These are phyloP conservation scores for Lentinus brumalis DNA, from an alignment of 768 basidiomycete genomes.

Conservation along the genomic window DNA sequence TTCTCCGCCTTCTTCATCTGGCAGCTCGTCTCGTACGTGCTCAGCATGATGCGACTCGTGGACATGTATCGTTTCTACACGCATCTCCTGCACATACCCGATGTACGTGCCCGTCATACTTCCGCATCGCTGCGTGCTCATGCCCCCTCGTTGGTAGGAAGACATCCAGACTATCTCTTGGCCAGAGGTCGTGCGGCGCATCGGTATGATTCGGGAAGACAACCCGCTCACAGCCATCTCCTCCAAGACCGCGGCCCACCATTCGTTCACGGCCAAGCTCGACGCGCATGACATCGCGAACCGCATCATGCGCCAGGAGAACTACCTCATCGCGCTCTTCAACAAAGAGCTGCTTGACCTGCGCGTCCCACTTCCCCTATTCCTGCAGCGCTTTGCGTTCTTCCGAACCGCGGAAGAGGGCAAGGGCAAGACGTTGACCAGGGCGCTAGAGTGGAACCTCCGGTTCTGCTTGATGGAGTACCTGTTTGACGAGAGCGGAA, in stretches of 20 bases:
- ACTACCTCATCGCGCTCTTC: slow-evolving; percentile 96
- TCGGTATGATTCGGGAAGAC: slow-evolving; percentile 86
- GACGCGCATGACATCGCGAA: slow-evolving; percentile 99
- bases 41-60: slow-evolving; percentile 75
- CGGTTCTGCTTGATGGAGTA: slow-evolving; percentile 95
- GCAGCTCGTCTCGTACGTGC: slow-evolving; percentile 79
- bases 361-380: slow-evolving; percentile 71
- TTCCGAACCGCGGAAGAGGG: slow-evolving; percentile 43
- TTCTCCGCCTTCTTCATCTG: slow-evolving; percentile 89
- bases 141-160: slow-evolving; percentile 51
- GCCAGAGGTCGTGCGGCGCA: slow-evolving; percentile 91
- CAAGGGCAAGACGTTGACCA: slow-evolving; percentile 80
- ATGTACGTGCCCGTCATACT: slow-evolving; percentile 55
- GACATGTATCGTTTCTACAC: slow-evolving; percentile 98
- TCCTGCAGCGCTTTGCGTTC: slow-evolving; percentile 51
- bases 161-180: slow-evolving; percentile 98
- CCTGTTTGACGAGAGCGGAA: slow-evolving; percentile 87
- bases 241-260: slow-evolving; percentile 52
- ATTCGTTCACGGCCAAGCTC: slow-evolving; percentile 79
- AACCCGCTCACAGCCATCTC: slow-evolving; percentile 92
- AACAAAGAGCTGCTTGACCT: slow-evolving; percentile 96
- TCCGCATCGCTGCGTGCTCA: neutral
- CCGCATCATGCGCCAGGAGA: slow-evolving; percentile 96
- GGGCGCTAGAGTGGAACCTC: slow-evolving; percentile 96
- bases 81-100: slow-evolving; percentile 89